phyloP scores from a whole-genome alignment of 1,284 basidiomycete species.

The Moesziomyces globuligerus region DNA sequence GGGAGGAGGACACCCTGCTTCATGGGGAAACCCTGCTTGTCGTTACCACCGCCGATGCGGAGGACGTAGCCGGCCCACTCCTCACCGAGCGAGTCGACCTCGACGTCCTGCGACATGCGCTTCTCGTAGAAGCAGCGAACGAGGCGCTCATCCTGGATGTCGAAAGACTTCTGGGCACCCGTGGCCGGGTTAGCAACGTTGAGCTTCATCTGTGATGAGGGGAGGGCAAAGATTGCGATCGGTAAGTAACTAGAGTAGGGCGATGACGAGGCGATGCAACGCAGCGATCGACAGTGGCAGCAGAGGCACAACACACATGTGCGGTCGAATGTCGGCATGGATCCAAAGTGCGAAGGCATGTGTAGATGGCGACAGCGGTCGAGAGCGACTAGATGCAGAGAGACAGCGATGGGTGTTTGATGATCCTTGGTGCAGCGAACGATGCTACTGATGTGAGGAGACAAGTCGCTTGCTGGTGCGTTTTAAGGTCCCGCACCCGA shows the following conservation, averaged over 20 bases:
- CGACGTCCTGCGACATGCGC: constrained; percentile 94
- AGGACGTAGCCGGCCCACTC: constrained; percentile 98
- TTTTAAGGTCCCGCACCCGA: too few species aligned
- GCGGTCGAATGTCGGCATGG: neutral
- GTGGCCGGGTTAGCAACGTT: constrained; percentile 95
- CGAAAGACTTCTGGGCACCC: constrained; percentile 91
- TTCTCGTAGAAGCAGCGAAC: constrained; percentile 95
- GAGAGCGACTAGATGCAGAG: neutral
- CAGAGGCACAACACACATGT: constrained; percentile 22
- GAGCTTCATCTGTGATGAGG: constrained; percentile 79
- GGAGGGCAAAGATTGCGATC: neutral
- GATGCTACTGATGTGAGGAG: too few species aligned
- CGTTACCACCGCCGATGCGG: constrained; percentile 95
- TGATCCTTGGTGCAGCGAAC: too few species aligned
- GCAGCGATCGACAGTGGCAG: neutral
- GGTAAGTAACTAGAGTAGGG: constrained; percentile 21
- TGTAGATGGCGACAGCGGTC: neutral
- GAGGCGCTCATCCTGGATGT: constrained; percentile 90
- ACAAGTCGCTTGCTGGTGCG: too few species aligned
- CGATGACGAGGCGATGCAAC: neutral
- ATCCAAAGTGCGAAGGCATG: neutral
- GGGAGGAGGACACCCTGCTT: constrained; percentile 98
- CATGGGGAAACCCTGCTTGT: constrained; percentile 89
- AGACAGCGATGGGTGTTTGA: neutral
- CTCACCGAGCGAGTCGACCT: constrained; percentile 88